Evolutionary conservation across 2,329 filamentous ascomycete genomes (phyloP), one percentile per base, ranked within the genome.

Genomic region (Pseudogymnoascus sp.): DNA sequence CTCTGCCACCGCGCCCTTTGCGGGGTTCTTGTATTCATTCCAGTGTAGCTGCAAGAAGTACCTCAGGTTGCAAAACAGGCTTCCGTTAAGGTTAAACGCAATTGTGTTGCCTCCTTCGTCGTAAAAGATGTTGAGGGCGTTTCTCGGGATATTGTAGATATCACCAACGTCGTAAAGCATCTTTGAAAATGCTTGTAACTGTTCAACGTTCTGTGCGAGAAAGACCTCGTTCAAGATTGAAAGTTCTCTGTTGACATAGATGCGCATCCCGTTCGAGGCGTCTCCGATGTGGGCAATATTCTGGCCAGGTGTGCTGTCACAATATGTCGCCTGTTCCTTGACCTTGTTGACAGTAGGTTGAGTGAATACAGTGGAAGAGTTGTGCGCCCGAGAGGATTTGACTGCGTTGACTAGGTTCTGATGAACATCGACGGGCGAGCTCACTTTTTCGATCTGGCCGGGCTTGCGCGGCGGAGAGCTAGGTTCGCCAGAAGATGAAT

Each of bases 11-110:
- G 73, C 21, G 60, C 21, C 73, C 59, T 63, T 76, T 59, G 66
- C 67, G 64, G 68, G 71, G 58, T 85, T 73, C 65, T 78, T 74
- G 10, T 33, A 55, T 33, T 33, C 49, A 12, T 76, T 70, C 49
- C 84, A 79, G 71, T 97, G 93, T 33, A 97, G 76, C 70, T 93
- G 86, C 64, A 88, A 76, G 73, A 92, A 97, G 78, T 91, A 96
- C 16, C 90, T 82, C 66, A 96, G 82, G 72, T 99, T 99, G 80
- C 92, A 97, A 78, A 97, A 99, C 31, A 99, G 83, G 69, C 88
- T 91, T 38, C 93, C 92, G 39, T 82, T 84, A 7, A 84, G 83
- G 73, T 99, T 99, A 80, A 99, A 99, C 0, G 93, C 94, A 66
- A 99, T 96, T 0, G 91, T 92, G 62, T 83, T 84, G 4, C 91